Evolutionary conservation across 805 yeast species (phyloP), one percentile per base, ranked within the genome.

Genomic region (Ogataea nonfermentans): DNA sequence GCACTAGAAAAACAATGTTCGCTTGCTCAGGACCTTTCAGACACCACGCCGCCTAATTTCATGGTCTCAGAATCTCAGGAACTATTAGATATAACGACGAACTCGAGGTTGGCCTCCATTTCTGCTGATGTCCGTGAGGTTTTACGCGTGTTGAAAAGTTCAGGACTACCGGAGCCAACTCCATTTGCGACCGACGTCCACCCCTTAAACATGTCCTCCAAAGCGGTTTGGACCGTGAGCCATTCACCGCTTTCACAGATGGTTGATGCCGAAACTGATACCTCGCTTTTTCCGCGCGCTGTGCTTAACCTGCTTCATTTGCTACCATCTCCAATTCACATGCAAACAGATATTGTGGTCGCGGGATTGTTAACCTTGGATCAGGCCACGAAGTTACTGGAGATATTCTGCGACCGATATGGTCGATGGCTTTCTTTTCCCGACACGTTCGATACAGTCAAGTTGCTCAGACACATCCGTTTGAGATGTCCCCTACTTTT

Each of bases 391-490:
- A 65, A 66, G 12, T 59, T 84, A 27, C 61, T 84, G 47, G 70
- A 68, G 37, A 74, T 73, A 32, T 85, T 84, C 55, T 65, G 83
- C 29, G 75, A 78, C 34, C 71, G 82, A 51, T 84, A 80, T 53
- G 87, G 89, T 4, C 69, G 87, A 22, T 85, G 95, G 95, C 78
- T 83, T 3, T 77, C 84, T 38, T 77, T 84, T 35, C 88, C 90
- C 0, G 71, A 72, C 22, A 65, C 64, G 10, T 53, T 73, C 24
- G 55, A 78, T 4, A 70, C 81, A 0, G 71, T 64, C 13, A 65
- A 63, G 24, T 62, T 84, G 15, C 63, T 82, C 8, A 70, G 66
- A 4, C 58, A 72, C 24, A 67, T 84, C 29, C 56, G 78, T 27
- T 43, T 53, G 16, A 67, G 70, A 26, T 78, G 85, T 14, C 78